These are phyloP conservation scores for Blastobotrys attinorum DNA, from an alignment of 805 yeast species.

Conservation along the genomic window DNA sequence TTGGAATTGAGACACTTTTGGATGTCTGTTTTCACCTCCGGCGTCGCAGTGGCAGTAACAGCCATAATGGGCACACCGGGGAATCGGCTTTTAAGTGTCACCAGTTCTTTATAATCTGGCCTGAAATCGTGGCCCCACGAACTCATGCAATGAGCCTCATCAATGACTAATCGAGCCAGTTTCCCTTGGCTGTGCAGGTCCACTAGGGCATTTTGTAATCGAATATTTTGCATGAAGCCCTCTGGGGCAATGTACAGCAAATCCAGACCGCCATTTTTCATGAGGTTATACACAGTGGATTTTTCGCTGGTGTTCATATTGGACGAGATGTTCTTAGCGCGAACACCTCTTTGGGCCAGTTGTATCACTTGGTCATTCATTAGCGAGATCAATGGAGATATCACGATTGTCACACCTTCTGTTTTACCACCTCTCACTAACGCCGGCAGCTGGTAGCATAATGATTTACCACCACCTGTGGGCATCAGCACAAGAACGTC, in stretches of 20 bases:
- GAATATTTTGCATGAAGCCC: constrained; percentile 72
- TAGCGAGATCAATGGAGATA: constrained; percentile 88
- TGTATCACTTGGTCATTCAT: constrained; percentile 98
- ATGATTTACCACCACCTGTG: constrained; percentile 96
- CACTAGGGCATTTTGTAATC: constrained; percentile 56
- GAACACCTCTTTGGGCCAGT: constrained; percentile 53
- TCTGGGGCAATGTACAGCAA: constrained; percentile 89
- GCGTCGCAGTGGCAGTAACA: constrained; percentile 93
- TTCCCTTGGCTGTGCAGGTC: constrained; percentile 45
- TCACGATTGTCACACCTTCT: constrained; percentile 78
- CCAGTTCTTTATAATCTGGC: constrained; percentile 84
- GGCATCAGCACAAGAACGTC: constrained; percentile 97
- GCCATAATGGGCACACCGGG: constrained; percentile 91
- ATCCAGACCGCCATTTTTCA: constrained; percentile 51
- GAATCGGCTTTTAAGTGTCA: constrained; percentile 60
- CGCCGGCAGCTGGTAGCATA: constrained; percentile 94
- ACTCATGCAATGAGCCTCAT: constrained; percentile 97
- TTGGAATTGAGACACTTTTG: constrained; percentile 63
- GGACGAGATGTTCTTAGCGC: constrained; percentile 85
- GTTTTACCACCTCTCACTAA: constrained; percentile 67
- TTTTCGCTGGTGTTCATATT: constrained; percentile 59
- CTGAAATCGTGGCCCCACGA: constrained; percentile 99
- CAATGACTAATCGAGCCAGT: constrained; percentile 84
- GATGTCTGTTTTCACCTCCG: constrained; percentile 79
- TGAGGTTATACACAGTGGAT: constrained; percentile 51